A percentile compares a stretch with the other conserved stretches of the same genome.
phyloP scores from a whole-genome alignment of 768 basidiomycete genomes.

The Leccinum sublutescens region DNA sequence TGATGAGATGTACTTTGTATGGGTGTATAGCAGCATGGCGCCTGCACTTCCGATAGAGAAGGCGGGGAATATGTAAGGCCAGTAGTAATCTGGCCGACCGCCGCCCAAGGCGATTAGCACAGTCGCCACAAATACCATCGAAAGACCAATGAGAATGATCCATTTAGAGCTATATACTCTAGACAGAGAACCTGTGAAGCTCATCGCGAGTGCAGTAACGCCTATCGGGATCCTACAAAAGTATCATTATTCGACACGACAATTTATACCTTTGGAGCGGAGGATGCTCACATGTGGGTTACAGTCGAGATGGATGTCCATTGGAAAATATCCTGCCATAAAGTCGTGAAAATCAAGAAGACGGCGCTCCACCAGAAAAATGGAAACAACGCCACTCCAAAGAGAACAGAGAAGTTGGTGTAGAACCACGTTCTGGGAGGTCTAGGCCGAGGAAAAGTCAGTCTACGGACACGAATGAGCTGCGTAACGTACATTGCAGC shows the following conservation, averaged over 20 bases:
- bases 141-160: constrained; percentile 44
- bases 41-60: constrained; percentile 49
- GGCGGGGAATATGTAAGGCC: constrained; percentile 48
- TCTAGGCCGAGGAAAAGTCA: constrained; percentile 15
- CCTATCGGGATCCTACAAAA: constrained; percentile 41
- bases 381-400: constrained; percentile 37
- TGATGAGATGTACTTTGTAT: constrained; percentile 43
- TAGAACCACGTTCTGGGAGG: constrained; percentile 45
- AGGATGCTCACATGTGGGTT: constrained; percentile 36
- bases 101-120: constrained; percentile 44
- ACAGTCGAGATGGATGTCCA: constrained; percentile 42
- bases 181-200: constrained; percentile 41
- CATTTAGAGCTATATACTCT: constrained; percentile 41
- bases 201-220: constrained; percentile 35
- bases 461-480: neutral
- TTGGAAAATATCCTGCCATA: constrained; percentile 41
- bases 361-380: constrained; percentile 43
- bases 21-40: constrained; percentile 43
- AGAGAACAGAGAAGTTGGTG: constrained; percentile 41
- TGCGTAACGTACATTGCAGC: constrained; percentile 42
- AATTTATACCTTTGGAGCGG: neutral
- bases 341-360: constrained; percentile 34
- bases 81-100: constrained; percentile 42
- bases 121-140: constrained; percentile 38
- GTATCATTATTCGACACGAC: neutral